Conservation (phyloP, 2,329 filamentous ascomycete species). For the Aspergillus aculeatus region DNA sequence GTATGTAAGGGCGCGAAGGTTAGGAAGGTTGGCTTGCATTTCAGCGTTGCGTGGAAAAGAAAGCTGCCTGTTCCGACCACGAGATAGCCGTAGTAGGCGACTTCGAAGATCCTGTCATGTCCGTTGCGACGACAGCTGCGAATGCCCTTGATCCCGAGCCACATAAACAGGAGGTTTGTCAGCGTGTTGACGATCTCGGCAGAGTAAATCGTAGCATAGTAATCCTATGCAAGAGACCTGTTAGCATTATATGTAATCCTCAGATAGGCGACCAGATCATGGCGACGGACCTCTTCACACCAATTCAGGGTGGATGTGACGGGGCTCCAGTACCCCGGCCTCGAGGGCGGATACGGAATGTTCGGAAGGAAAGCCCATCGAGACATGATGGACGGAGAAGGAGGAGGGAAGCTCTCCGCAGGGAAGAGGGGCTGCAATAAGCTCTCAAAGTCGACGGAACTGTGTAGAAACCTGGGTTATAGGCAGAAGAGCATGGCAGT, state of each 20-base stretch:
- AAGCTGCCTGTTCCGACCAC: conserved; percentile 62
- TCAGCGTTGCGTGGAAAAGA: conserved; percentile 63
- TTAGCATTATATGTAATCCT: conserved; percentile 8
- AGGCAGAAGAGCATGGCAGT: not conserved
- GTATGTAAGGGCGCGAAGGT: not conserved
- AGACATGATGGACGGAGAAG: conserved; percentile 23
- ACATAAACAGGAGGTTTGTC: conserved; percentile 80
- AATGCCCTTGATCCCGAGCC: conserved; percentile 72
- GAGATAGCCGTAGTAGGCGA: conserved; percentile 64
- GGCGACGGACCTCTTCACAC: conserved; percentile 68
- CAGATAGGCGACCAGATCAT: not conserved
- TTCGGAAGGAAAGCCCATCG: conserved; percentile 31
- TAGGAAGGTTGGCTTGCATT: conserved; percentile 49
- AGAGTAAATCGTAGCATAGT: conserved; percentile 71
- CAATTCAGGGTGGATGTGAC: conserved; percentile 74
- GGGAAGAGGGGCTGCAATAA: not conserved
- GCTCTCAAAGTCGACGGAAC: not conserved
- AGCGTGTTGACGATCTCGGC: conserved; percentile 78
- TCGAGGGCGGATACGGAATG: conserved; percentile 47
- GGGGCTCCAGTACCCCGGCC: conserved; percentile 64
- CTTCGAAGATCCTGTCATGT: conserved; percentile 73
- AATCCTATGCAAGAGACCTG: conserved; percentile 55
- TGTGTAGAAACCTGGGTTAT: not conserved
- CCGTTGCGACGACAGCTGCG: conserved; percentile 68
- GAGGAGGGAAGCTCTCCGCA: conserved; percentile 13